A percentile compares a stretch with the other conserved stretches of the same genome.
Conservation (phyloP, 2,329 filamentous ascomycete species). For the Pseudogymnoascus sp. region DNA sequence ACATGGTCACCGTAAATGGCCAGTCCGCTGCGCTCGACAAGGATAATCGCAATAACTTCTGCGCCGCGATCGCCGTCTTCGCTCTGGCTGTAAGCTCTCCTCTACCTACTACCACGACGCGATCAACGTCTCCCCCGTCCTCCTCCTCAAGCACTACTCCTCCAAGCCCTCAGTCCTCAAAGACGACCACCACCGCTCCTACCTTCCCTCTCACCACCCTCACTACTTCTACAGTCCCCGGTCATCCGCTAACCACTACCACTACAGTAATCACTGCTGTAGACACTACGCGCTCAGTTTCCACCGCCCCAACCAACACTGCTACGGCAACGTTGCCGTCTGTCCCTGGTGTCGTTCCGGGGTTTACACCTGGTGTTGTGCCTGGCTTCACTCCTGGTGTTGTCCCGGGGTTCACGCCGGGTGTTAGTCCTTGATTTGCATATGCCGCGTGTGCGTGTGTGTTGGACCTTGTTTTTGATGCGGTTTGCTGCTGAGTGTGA, state of each 20-base stretch:
- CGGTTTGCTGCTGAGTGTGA: background rate
- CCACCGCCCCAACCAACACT: background rate
- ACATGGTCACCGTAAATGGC: constrained; percentile 64
- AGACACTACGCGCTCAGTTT: background rate
- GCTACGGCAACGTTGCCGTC: background rate
- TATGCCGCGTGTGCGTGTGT: background rate
- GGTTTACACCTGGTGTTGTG: background rate
- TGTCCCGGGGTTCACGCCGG: background rate
- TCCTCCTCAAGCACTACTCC: background rate
- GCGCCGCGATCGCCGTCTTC: constrained; percentile 53
- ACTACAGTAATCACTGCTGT: background rate
- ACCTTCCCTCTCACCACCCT: background rate
- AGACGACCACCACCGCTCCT: background rate
- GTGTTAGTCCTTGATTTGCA: background rate
- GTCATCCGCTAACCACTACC: background rate
- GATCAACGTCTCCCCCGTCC: background rate
- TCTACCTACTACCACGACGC: background rate
- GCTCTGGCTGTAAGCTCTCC: constrained; percentile 12
- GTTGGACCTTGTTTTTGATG: background rate
- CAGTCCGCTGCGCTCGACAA: constrained; percentile 45
- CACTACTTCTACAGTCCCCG: background rate
- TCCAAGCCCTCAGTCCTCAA: background rate
- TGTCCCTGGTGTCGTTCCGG: background rate
- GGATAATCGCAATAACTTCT: constrained; percentile 62
- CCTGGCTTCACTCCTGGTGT: background rate